phyloP scores from a whole-genome alignment of 2,329 filamentous ascomycete species.

The Fusarium hostae region DNA sequence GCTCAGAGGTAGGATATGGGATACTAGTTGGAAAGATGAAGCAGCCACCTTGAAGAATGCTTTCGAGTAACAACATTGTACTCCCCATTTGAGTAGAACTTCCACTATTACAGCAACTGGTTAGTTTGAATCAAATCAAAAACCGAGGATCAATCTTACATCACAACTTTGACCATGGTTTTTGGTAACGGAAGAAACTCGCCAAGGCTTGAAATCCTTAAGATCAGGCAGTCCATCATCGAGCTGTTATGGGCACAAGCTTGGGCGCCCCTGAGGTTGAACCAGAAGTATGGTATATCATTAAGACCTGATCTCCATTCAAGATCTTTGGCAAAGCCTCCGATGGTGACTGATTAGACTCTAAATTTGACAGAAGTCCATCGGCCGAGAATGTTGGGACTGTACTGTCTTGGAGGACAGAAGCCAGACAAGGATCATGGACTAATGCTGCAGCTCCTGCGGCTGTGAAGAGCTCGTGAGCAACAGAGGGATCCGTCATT shows the following conservation, averaged over 20 bases:
- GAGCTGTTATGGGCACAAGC: slow-evolving; percentile 29
- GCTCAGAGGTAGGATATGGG: too few species aligned
- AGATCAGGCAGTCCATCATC: slow-evolving; percentile 9
- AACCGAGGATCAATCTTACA: too few species aligned
- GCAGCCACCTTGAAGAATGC: not conserved
- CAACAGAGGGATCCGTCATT: not conserved
- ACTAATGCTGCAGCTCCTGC: not conserved
- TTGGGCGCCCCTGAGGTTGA: slow-evolving; percentile 37
- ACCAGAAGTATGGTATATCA: slow-evolving; percentile 31
- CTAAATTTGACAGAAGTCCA: not conserved
- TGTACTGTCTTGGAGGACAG: not conserved
- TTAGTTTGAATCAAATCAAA: too few species aligned
- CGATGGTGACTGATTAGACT: not conserved
- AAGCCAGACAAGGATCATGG: not conserved
- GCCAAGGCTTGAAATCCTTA: not conserved
- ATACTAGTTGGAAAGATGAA: not conserved
- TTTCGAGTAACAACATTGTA: not conserved
- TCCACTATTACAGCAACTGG: not conserved
- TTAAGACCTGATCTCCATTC: not conserved
- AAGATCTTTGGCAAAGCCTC: not conserved
- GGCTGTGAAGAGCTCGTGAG: not conserved
- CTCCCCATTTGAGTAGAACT: not conserved
- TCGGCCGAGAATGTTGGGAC: not conserved
- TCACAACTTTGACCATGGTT: not conserved
- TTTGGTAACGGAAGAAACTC: not conserved